Evolutionary conservation across 2,329 filamentous ascomycete species (phyloP).

Genomic region (Cryphonectria nitschkei): DNA sequence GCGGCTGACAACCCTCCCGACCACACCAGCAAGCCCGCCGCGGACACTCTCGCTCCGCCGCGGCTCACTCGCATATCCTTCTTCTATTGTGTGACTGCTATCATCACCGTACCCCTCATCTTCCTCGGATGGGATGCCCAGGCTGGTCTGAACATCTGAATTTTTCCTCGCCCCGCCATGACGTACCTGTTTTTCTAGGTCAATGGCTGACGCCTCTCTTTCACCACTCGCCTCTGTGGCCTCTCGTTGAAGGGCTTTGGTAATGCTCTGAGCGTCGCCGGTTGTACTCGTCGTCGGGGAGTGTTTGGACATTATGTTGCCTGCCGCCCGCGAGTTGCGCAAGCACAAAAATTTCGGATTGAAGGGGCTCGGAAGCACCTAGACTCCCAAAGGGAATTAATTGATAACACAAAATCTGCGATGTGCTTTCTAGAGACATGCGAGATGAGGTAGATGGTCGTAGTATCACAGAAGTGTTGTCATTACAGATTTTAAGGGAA

Average conservation of each 20-base stretch:
- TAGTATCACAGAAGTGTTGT: background rate
- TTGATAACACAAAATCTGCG: background rate
- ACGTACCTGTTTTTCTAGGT: conserved; percentile 12
- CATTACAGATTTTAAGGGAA: background rate
- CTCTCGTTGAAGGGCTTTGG: background rate
- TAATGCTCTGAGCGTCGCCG: conserved; percentile 7
- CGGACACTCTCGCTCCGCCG: conserved; percentile 29
- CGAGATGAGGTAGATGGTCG: background rate
- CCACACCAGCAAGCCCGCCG: conserved; percentile 34
- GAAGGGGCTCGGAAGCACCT: background rate
- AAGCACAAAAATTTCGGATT: background rate
- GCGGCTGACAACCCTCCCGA: conserved; percentile 46
- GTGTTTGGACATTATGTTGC: background rate
- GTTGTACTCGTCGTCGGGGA: conserved; percentile 3
- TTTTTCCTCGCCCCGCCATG: background rate
- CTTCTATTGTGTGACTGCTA: background rate
- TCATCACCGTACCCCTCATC: conserved; percentile 4
- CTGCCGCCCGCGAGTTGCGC: too few species aligned
- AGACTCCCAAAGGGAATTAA: background rate
- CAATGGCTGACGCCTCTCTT: background rate
- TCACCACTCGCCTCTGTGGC: background rate
- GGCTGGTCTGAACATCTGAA: conserved; percentile 15
- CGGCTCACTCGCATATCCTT: background rate
- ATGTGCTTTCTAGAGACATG: background rate
- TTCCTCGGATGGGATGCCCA: conserved; percentile 11